Evolutionary conservation across 345 rosid genomes (phyloP), one percentile per base, ranked within the genome.

Genomic region (Gossypioides kirkii): DNA sequence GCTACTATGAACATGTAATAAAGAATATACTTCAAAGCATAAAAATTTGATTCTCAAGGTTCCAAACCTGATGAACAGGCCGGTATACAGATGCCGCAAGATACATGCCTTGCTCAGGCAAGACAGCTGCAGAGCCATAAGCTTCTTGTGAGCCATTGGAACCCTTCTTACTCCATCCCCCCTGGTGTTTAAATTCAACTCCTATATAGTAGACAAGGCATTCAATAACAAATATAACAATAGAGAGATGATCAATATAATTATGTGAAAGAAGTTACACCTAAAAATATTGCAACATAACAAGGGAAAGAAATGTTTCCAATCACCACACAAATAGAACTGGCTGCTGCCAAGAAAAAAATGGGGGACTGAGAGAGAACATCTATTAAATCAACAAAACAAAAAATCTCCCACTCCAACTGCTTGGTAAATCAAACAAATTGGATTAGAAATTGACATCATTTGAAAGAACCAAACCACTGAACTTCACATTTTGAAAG

Each of bases 41-140:
- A 64, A 50, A 54, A 61, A 26, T 43, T 54, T 16, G 45, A 75
- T n/a, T 59, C 56, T 60, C 43, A 28, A 16, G 42, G 63, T 66
- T 61, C 71, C 84, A 77, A 82, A 95, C 99, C 99, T 91, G 88
- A 77, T 91, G 89, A 71, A 95, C 97, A 76, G 98, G 98, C 53
- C 99, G 89, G 80, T 95, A 93, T 69, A 93, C 73, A 71, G 98
- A 91, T 70, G 99, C 99, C 18, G 94, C 97, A 56, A 95, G 89
- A 84, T 95, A 95, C 80, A 95, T 88, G 81, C 99, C 99, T 84
- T 89, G 99, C 85, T 95, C 98, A 79, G 98, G 98, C 82, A 93
- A 87, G 80, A 95, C 87, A 75, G 99, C 82, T 46, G 98, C 91
- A 87, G 99, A 89, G 18, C 99, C 99, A 81, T 93, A 95, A 76